Base-by-base conservation (phyloP, 2,329 filamentous ascomycete genomes). In the Arthrobotrys iridis region DNA sequence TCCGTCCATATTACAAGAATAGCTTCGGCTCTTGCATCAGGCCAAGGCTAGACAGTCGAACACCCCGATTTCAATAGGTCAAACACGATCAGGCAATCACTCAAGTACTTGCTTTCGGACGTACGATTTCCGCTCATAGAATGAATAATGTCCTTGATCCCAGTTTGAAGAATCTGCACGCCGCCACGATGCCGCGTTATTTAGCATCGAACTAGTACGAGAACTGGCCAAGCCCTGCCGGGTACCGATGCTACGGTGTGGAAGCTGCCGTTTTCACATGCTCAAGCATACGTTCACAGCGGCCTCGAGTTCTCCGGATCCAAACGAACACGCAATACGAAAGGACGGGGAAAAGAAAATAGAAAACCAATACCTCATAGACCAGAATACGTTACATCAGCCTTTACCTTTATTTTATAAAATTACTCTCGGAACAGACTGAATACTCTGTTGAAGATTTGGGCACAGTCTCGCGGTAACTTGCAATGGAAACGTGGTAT, bases 221-320 rank as follows among this genome's bases (percentile, higher is more conserved):
- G 18, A 18, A 33, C 48, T 13, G 26, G 30, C 64, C 50, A 52
- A 60, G 64, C 52, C 64, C 22, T 41, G 55, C 33, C 52, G 50
- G 50, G 41, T 18, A 20, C 55, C 41, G 43, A 55, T 70, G 35
- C 30, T 57, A 55, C 57, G 15, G 35, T 52, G 60, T 52, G 26
- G 60, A 48, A 45, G 26, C 58, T 70, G 55, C 48, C 30, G 58
- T 58, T 71, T 57, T 71, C 66, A 71, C 66, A 71, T 71, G 66
- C 57, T 30, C 43, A 26, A 26, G 20, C 5, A 45, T 24, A 11
- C 6, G 28, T 28, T 15, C 5, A 11, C 20, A 48, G 11, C 45
- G 24, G 15, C 15, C 40, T 48, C 24, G 24, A 30, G 26, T 11
- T 33, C 18, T 33, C 15, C n/a, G n/a, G n/a, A n/a, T n/a, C 8